Evolutionary conservation across 1,284 basidiomycete species (phyloP).

Genomic region (Cutaneotrichosporon mucoides): DNA sequence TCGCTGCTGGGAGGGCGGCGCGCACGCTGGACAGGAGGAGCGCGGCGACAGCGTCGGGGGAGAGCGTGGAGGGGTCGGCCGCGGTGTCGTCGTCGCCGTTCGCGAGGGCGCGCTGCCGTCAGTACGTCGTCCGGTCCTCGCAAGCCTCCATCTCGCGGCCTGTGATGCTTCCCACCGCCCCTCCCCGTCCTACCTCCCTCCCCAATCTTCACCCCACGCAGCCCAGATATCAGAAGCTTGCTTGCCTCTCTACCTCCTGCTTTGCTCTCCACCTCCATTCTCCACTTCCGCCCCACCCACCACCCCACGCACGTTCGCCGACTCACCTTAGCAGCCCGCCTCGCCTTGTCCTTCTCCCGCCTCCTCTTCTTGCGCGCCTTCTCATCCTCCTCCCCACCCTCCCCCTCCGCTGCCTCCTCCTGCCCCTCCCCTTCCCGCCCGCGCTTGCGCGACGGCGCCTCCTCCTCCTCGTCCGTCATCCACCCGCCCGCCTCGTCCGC

Average conservation of each 20-base stretch:
- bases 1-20: slow-evolving; percentile 37
- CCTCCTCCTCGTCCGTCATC: slow-evolving; percentile 18
- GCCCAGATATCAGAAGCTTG: too few species aligned
- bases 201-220: too few species aligned
- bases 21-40: slow-evolving; percentile 32
- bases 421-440: slow-evolving; percentile 5
- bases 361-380: slow-evolving; percentile 17
- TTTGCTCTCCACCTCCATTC: too few species aligned
- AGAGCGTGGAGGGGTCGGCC: slow-evolving; percentile 23
- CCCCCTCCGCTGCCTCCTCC: slow-evolving; percentile 1
- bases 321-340: slow-evolving; percentile 23
- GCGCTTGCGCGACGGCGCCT: background rate
- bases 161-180: too few species aligned
- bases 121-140: background rate
- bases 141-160: background rate
- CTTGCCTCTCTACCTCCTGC: too few species aligned
- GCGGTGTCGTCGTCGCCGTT: slow-evolving; percentile 5
- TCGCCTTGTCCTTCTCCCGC: slow-evolving; percentile 27
- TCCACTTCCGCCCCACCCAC: too few species aligned
- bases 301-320: too few species aligned
- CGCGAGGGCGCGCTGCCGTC: slow-evolving; percentile 1
- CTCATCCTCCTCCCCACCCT: slow-evolving; percentile 3
- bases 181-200: too few species aligned
- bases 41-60: slow-evolving; percentile 21
- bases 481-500: slow-evolving; percentile 12